Percentiles rank a stretch among this genome's conserved stretches.
Conservation (phyloP, 768 basidiomycete species). For the Porpolomopsis calyptriformis region DNA sequence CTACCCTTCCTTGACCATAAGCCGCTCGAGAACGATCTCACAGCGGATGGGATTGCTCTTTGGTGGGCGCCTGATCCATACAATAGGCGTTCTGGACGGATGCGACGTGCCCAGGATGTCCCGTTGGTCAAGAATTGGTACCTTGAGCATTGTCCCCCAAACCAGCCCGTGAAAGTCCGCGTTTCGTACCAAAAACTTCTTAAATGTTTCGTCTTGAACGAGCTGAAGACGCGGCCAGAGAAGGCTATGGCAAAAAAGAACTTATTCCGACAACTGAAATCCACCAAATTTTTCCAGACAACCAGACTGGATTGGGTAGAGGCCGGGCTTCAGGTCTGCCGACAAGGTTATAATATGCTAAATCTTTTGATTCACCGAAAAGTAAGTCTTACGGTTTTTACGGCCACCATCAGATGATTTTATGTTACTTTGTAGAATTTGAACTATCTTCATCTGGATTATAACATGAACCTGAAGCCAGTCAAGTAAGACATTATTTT, state of each 20-base stretch:
- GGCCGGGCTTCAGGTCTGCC: constrained; percentile 94
- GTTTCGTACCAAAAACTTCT: constrained; percentile 98
- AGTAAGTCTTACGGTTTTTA: constrained; percentile 28
- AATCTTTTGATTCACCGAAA: constrained; percentile 98
- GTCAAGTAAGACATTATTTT: constrained; percentile 46
- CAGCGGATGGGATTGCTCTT: constrained; percentile 91
- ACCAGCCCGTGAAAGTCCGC: constrained; percentile 93
- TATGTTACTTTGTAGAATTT: constrained; percentile 44
- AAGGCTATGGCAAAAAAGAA: constrained; percentile 99
- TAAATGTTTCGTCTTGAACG: constrained; percentile 93
- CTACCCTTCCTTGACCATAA: constrained; percentile 74
- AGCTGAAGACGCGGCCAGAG: constrained; percentile 77
- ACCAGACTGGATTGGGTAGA: constrained; percentile 99
- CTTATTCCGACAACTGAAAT: constrained; percentile 87
- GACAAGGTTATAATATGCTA: constrained; percentile 99
- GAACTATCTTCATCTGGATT: constrained; percentile 92
- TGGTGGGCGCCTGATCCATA: constrained; percentile 99
- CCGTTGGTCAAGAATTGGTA: constrained; percentile 99
- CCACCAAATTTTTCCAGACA: constrained; percentile 99
- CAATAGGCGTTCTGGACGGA: constrained; percentile 81
- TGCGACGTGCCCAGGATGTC: constrained; percentile 89
- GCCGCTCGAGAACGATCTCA: constrained; percentile 78
- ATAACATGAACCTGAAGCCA: constrained; percentile 98
- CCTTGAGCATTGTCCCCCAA: constrained; percentile 93
- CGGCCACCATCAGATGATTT: constrained; percentile 23